Base-by-base conservation (phyloP, 2,329 filamentous ascomycete species). In the Fusarium sp. region DNA sequence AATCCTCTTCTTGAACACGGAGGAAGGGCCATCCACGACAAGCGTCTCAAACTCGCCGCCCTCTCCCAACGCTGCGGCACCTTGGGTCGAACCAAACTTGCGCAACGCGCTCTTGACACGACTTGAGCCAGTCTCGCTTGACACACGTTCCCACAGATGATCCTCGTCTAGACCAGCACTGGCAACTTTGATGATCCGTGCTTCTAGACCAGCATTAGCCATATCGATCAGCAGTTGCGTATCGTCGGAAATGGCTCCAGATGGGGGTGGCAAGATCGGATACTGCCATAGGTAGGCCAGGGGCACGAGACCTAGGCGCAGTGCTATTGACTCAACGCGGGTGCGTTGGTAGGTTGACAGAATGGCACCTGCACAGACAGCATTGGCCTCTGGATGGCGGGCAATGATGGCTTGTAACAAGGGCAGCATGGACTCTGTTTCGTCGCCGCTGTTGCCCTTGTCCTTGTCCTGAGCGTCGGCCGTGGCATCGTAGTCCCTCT, bases 1-100 rank as follows among this genome's bases (percentile, higher is more conserved):
- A 67, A 98, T 91, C 54, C 85, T 87, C 70, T 86, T 87, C 81
- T 88, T 91, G 86, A 96, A 98, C 64, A 98, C 79, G 52, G 83
- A 82, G 1, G 77, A 75, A 11, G 95, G 95, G 14, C 95, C 96
- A 80, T 94, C 89, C 38, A 98, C 77, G 46, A 96, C 94, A 55
- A 98, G 83, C 30, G 94, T 98, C 86, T 98, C 96, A 80, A 97
- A 98, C 83, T 98, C 96, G 6, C 96, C 96, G 8, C 96, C 96
- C 79, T 98, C 96, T 2, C 96, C 96, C 20, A 98, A 82, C 12
- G 95, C 68, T 46, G 74, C 89, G 11, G 92, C 92, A 1, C 92
- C 94, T 65, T 87, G 83, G 75, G 82, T 83, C 66, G 86, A 82
- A 46, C 92, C 91, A 81, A 97, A 97, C 68, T 89, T 86, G 52